These are phyloP conservation scores for Sparassis latifolia DNA, from an alignment of 1,284 basidiomycete species.

Conservation along the genomic window DNA sequence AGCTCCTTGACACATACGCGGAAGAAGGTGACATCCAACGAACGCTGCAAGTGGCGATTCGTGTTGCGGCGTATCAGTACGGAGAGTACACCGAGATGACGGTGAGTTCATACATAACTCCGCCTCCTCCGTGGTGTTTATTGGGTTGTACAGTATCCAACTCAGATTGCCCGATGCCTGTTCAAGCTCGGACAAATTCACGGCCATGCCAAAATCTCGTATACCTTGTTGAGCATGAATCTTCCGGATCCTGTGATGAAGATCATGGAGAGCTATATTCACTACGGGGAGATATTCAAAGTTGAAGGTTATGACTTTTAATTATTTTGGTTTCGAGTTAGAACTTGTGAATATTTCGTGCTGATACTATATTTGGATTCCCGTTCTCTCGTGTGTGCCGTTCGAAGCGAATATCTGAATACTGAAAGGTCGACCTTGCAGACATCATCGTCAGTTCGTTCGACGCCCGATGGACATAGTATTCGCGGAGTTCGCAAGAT, in stretches of 20 bases:
- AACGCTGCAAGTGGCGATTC: constrained; percentile 85
- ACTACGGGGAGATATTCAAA: constrained; percentile 77
- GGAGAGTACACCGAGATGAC: constrained; percentile 82
- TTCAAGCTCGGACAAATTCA: constrained; percentile 94
- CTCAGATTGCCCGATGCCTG: constrained; percentile 82
- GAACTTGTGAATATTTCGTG: constrained; percentile 6
- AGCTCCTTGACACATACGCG: constrained; percentile 91
- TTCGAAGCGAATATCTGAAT: no score
- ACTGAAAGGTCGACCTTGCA: no score
- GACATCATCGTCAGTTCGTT: no score
- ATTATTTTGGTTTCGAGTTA: not conserved
- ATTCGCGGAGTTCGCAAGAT: no score
- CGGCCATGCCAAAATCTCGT: constrained; percentile 91
- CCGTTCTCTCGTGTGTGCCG: not conserved
- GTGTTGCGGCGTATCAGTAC: constrained; percentile 89
- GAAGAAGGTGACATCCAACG: constrained; percentile 91
- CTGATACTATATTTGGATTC: not conserved
- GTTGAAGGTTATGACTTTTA: constrained; percentile 77
- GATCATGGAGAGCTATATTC: constrained; percentile 81
- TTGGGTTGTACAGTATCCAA: constrained; percentile 66
- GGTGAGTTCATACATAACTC: constrained; percentile 34
- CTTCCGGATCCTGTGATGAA: constrained; percentile 79
- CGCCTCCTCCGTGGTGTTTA: not conserved
- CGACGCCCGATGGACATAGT: no score
- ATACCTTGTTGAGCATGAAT: constrained; percentile 91